Evolutionary conservation across 208 protist genomes (phyloP).

Genomic region (Strigomonas culicis): DNA sequence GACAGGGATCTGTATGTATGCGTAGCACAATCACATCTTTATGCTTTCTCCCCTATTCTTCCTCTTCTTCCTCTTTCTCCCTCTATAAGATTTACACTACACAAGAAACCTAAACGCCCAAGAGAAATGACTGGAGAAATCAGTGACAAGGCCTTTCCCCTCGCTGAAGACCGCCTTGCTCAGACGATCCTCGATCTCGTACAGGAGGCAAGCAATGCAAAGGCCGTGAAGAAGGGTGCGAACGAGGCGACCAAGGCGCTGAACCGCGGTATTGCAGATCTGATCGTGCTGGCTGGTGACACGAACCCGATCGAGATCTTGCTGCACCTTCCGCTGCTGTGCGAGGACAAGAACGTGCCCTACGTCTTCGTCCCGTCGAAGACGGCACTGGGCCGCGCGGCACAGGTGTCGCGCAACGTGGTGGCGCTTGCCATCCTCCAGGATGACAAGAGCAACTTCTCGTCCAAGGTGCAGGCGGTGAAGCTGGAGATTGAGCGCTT

Average conservation of each 20-base stretch:
- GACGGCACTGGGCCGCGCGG: constrained; percentile 97
- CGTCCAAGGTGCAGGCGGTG: constrained; percentile 95
- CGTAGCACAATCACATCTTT: neutral
- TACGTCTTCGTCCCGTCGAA: constrained; percentile 99
- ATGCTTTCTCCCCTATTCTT: neutral
- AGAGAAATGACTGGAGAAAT: constrained; percentile 82
- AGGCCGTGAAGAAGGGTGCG: constrained; percentile 99
- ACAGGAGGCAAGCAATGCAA: constrained; percentile 97
- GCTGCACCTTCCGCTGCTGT: constrained; percentile 99
- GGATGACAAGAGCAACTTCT: constrained; percentile 96
- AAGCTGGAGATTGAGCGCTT: constrained; percentile 98
- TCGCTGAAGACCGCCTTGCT: constrained; percentile 95
- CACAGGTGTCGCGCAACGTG: constrained; percentile 98
- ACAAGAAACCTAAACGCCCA: neutral
- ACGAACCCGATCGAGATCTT: constrained; percentile 99
- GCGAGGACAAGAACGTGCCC: constrained; percentile 99
- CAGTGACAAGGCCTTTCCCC: constrained; percentile 98
- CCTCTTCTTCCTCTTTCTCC: neutral
- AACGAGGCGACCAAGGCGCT: constrained; percentile 99
- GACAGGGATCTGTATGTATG: neutral
- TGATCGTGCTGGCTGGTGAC: constrained; percentile 99
- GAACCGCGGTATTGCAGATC: constrained; percentile 98
- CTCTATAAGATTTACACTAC: neutral
- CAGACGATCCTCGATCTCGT: constrained; percentile 97
- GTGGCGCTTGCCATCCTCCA: constrained; percentile 96